Base-by-base conservation (phyloP, 345 rosid genomes). In the Citrus inodora region DNA sequence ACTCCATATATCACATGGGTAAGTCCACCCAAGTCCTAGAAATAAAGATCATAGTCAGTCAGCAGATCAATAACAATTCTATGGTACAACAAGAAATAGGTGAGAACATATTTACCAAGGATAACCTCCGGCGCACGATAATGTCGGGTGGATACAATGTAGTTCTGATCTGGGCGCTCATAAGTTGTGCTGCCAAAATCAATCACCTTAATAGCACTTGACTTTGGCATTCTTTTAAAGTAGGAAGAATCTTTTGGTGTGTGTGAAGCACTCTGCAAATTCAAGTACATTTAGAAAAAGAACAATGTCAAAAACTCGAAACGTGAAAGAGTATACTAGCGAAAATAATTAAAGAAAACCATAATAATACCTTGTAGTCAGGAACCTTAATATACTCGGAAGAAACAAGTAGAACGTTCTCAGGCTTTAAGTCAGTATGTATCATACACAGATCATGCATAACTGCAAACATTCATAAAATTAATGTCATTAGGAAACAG, bases 71-170 rank as follows among this genome's bases (percentile, higher is more conserved):
- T 2, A 3, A 24, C 24, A 28, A 5, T 24, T 7, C 19, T 8
- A 21, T 5, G 58, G 19, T 38, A 14, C 5, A 3, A 19, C 5
- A 6, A 25, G 51, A 62, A 58, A 27, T 1, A 19, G 28, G 30
- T 28, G 21, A 33, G 9, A 10, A 24, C 2, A 17, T 0, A 48
- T 81, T 66, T 83, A 92, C 98, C 98, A 55, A 94, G 88, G 72
- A 94, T 92, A 66, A 94, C 97, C 82, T 94, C 98, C 0, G 97
- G 98, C 25, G 98, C 98, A 65, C 98, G 90, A 79, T 93, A 93
- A 82, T 93, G 98, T 35, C 98, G 85, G 0, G 98, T 92, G 22
- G 98, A 93, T 33, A 94, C 95, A 77, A 92, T 84, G 81, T 91
- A 94, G 46, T 79, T 90, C 76, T 94, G 98, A 75, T 92, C 95